Base-by-base conservation (phyloP, 495 filamentous ascomycete genomes). In the Clavariopsis aquatica region DNA sequence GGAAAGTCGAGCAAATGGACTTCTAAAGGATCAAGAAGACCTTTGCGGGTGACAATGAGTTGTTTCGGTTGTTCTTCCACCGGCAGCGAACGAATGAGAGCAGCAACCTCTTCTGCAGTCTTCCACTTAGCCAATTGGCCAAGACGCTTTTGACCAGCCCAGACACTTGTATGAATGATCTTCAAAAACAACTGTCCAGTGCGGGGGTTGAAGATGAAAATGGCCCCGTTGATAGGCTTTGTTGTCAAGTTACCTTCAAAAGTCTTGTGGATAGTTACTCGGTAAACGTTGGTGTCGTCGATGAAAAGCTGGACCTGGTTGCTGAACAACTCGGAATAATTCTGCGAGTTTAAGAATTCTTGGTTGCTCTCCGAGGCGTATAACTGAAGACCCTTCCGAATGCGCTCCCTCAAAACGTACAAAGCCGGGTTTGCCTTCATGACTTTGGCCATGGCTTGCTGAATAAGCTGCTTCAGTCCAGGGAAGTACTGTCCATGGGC, bases 91-190 rank as follows among this genome's bases (percentile, higher is more conserved):
- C 95, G 87, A 76, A 99, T 99, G 23, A 99, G 82, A 13, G 95
- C 95, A 0, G 93, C 95, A 19, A 98, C 95, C 91, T 99, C 95
- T 88, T 99, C 95, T 19, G 95, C 95, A 23, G 95, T 99, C 83
- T 99, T 99, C 95, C 95, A 99, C 75, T 99, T 99, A 28, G 95
- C 95, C 66, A 99, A 78, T 77, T 99, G 95, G 63, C 95, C 95
- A 17, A 99, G 82, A 89, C 95, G 95, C 78, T 99, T 99, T 77
- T 99, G 95, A 43, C 95, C 95, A 34, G 95, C 95, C 95, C 95
- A 99, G 41, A 99, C 95, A 71, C 93, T 97, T 2, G 95, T 99
- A 78, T 99, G 95, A 68, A 99, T 99, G 72, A 99, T 97, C 85
- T 99, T 99, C 70, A 99, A 77, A 84, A 99, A 99, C 20, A 99